Conservation (phyloP, 1,139 yeast genomes). For the Saccharomycopsis hybrid region DNA sequence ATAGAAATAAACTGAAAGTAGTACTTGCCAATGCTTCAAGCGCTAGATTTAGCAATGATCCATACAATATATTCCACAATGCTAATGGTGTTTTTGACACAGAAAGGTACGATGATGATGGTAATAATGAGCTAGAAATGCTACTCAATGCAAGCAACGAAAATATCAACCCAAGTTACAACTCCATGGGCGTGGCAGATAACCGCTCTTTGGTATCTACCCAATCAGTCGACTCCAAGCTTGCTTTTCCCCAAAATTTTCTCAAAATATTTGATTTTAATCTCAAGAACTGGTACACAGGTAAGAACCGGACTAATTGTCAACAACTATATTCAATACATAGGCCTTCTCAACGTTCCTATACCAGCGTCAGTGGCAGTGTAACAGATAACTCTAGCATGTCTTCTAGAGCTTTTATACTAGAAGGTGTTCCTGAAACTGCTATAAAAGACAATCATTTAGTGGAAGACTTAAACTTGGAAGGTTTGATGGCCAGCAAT, state of each 20-base stretch:
- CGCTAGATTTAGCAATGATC: neutral
- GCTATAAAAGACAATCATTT: slow-evolving; percentile 5
- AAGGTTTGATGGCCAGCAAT: neutral
- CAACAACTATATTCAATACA: neutral
- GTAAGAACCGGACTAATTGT: neutral
- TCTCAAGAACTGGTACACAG: neutral
- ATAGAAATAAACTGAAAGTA: neutral
- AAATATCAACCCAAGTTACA: no score
- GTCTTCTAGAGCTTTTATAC: neutral
- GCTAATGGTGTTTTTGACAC: neutral
- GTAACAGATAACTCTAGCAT: neutral
- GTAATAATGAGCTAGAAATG: neutral
- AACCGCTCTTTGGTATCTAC: neutral
- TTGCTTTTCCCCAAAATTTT: slow-evolving; percentile 1
- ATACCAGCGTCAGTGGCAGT: neutral
- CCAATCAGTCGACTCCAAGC: neutral
- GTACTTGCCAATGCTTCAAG: neutral
- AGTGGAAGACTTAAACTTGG: slow-evolving; percentile 2
- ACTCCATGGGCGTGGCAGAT: neutral
- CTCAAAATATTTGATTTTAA: neutral
- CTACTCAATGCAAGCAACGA: neutral
- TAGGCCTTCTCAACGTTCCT: no score
- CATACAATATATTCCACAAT: neutral
- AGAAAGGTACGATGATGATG: neutral
- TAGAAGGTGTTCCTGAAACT: slow-evolving; percentile 1